Conservation (phyloP, 345 rosid species). For the Brassica incana region DNA sequence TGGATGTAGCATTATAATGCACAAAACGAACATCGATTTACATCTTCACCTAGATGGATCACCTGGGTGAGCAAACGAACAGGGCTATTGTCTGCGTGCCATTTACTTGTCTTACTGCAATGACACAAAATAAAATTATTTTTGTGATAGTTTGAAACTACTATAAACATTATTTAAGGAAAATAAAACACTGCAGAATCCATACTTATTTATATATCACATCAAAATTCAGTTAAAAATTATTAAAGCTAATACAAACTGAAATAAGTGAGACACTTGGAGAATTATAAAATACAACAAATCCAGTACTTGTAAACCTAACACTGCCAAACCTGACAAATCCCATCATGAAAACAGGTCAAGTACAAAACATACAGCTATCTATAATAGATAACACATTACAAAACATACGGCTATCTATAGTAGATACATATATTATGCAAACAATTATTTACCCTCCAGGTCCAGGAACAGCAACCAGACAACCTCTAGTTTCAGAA, state of each 20-base stretch:
- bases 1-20: no score
- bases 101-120: no score
- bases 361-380: slow-evolving; percentile 24
- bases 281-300: slow-evolving; percentile 4
- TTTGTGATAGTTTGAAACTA: background rate
- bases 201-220: background rate
- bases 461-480: slow-evolving; percentile 34
- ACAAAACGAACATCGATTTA: no score
- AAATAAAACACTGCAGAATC: background rate
- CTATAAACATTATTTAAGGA: background rate
- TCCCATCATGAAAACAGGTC: slow-evolving; percentile 34
- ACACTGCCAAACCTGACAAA: slow-evolving; percentile 37
- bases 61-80: no score
- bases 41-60: no score
- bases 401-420: background rate
- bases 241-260: background rate
- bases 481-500: slow-evolving; percentile 38
- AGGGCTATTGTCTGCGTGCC: no score
- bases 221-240: background rate
- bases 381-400: background rate
- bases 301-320: slow-evolving; percentile 32
- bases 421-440: background rate
- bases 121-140: no score
- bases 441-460: slow-evolving; percentile 4
- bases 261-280: slow-evolving; percentile 14